These are phyloP conservation scores for Macrophomina phaseolina DNA, from an alignment of 2,329 filamentous ascomycete species.

Conservation along the genomic window DNA sequence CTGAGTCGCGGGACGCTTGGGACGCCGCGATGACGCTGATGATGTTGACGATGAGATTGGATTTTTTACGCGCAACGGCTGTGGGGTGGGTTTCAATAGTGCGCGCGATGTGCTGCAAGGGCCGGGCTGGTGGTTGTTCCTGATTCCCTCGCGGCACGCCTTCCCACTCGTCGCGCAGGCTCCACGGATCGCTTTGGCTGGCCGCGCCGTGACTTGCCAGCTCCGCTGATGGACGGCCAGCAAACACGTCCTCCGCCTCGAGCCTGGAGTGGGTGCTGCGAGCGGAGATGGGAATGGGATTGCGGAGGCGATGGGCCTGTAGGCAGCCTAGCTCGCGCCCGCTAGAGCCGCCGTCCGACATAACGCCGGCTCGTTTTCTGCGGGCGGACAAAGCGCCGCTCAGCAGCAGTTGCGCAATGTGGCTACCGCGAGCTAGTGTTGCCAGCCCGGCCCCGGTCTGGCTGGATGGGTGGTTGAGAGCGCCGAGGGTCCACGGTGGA, in stretches of 20 bases:
- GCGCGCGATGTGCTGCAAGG: constrained; percentile 22
- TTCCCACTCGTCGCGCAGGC: constrained; percentile 17
- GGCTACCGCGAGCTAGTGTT: constrained; percentile 5
- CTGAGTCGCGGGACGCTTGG: constrained; percentile 4
- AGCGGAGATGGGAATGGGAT: constrained; percentile 10
- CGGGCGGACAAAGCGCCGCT: constrained; percentile 12
- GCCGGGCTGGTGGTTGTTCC: constrained; percentile 23
- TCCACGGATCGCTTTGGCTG: constrained; percentile 24
- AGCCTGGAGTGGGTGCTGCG: not conserved
- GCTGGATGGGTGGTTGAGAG: not conserved
- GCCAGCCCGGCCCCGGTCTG: not conserved
- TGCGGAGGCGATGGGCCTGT: constrained; percentile 19
- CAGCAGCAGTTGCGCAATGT: constrained; percentile 20
- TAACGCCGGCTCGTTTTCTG: constrained; percentile 7
- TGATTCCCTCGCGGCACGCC: constrained; percentile 20
- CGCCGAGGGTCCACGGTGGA: not conserved
- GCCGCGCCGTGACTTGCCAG: constrained; percentile 11
- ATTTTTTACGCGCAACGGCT: constrained; percentile 15
- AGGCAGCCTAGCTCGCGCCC: not conserved
- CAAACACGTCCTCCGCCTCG: not conserved
- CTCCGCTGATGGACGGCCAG: constrained; percentile 21
- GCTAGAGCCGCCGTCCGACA: constrained; percentile 11
- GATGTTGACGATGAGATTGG: not conserved
- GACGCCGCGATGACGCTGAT: not conserved
- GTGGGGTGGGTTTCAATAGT: constrained; percentile 19